A percentile compares a stretch with the other conserved stretches of the same genome.
Conservation (phyloP, 2,329 filamentous ascomycete species). For the Alternaria sp. region DNA sequence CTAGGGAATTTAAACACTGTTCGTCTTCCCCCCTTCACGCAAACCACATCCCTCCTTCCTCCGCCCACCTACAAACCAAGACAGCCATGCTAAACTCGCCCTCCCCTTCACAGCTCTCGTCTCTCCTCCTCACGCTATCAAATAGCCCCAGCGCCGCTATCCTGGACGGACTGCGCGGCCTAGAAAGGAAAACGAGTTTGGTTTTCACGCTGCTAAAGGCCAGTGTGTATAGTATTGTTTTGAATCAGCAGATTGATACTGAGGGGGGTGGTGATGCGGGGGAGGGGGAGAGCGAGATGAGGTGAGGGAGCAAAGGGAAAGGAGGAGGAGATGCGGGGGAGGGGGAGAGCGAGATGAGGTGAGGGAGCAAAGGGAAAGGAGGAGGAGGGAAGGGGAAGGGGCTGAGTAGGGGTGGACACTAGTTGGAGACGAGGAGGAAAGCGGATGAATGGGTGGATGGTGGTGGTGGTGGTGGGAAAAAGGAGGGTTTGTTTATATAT, state of each 20-base stretch:
- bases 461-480: slow-evolving; percentile 22
- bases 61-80: not conserved
- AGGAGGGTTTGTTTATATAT: not conserved
- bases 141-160: slow-evolving; percentile 73
- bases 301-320: slow-evolving; percentile 2
- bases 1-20: slow-evolving; percentile 93
- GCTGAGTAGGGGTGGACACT: not conserved
- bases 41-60: not conserved
- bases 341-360: not conserved
- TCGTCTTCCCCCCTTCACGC: slow-evolving; percentile 29
- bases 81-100: too few relatives aligned
- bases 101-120: slow-evolving; percentile 57
- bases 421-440: not conserved
- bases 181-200: slow-evolving; percentile 93
- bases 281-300: slow-evolving; percentile 3
- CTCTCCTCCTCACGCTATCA: slow-evolving; percentile 72
- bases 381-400: not conserved
- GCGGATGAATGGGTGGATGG: slow-evolving; percentile 8
- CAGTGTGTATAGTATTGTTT: slow-evolving; percentile 96
- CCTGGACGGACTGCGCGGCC: slow-evolving; percentile 81
- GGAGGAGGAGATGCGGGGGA: not conserved
- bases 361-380: too few relatives aligned
- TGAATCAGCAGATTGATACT: slow-evolving; percentile 80
- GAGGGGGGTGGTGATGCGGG: slow-evolving; percentile 35
- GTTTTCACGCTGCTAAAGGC: slow-evolving; percentile 97